Evolutionary conservation across 805 yeast genomes (phyloP).

Genomic region (Brettanomyces bruxellensis): DNA sequence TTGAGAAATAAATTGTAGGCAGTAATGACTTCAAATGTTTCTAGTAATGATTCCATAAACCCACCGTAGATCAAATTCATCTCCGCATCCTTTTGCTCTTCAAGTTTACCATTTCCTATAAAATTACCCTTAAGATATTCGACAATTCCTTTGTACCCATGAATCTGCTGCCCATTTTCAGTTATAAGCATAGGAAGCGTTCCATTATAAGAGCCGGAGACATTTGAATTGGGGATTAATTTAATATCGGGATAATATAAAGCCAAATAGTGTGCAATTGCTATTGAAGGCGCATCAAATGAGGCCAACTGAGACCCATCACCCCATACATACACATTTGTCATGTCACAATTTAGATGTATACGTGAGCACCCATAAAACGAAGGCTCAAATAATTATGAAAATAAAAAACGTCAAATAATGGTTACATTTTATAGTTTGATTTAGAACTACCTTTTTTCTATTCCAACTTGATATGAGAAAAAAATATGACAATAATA

Average conservation of each 20-base stretch:
- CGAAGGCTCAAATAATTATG: too few species aligned
- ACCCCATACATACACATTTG: slow-evolving; percentile 36
- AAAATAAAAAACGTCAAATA: too few species aligned
- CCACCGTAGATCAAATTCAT: slow-evolving; percentile 35
- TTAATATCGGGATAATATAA: slow-evolving; percentile 17
- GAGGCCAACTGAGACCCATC: slow-evolving; percentile 27
- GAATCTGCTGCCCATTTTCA: slow-evolving; percentile 16
- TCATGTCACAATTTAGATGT: neutral
- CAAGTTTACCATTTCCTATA: neutral
- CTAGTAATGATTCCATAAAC: slow-evolving; percentile 31
- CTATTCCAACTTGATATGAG: too few species aligned
- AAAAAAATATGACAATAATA: too few species aligned
- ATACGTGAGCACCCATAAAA: too few species aligned
- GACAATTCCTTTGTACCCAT: slow-evolving; percentile 36
- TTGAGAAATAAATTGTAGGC: slow-evolving; percentile 50
- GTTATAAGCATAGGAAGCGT: slow-evolving; percentile 38
- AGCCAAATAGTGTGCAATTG: slow-evolving; percentile 34
- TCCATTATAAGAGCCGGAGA: slow-evolving; percentile 40
- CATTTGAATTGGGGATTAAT: slow-evolving; percentile 49
- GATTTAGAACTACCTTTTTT: too few species aligned
- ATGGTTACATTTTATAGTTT: too few species aligned
- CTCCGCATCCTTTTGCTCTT: slow-evolving; percentile 5
- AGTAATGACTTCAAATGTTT: slow-evolving; percentile 37
- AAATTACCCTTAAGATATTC: slow-evolving; percentile 16
- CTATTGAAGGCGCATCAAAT: slow-evolving; percentile 45